Evolutionary conservation across 2,329 filamentous ascomycete species (phyloP), one percentile per base, ranked within the genome.

Genomic region (Aspergillus fructus): DNA sequence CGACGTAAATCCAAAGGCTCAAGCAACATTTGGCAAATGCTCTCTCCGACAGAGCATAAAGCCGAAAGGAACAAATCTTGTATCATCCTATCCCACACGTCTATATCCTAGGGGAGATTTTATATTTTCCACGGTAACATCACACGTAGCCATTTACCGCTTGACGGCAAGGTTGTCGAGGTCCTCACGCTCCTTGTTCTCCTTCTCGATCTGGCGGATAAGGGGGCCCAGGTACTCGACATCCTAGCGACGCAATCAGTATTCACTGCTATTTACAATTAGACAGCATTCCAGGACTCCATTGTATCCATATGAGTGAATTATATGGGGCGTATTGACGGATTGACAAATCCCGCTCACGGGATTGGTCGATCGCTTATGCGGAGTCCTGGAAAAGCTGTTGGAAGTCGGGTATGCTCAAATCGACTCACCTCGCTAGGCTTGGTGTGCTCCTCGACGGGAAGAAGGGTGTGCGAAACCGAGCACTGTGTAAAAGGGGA

Each of bases 191-290:
- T 91, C 88, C 70, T 82, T 82, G 65, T 79, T 74, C 79, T 89
- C 87, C 55, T 81, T 78, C 77, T 89, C 85, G 68, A 91, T 84
- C 74, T 89, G 85, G 65, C 80, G 78, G 74, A 91, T 89, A 73
- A 89, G 83, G 39, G 83, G 83, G 66, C 80, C 81, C 50, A 91
- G 81, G 74, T 91, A 91, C 68, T 80, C 79, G 59, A 79, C 70
- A 68, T 90, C 88, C 87, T 91, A 72, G 56, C 54, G 30, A 41
- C 6, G n/a, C 13, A 27, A 56, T 58, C 27, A 59, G 49, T 40
- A 52, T 54, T n/a, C 40, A 12, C 17, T 43, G 5, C 19, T 17
- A 30, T 43, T 13, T 4, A 23, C 8, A 5, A 41, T 11, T 7
- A n/a, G 23, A 49, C 33, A 23, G 37, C 37, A 23, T 46, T 39